Base-by-base conservation (phyloP, 768 basidiomycete species). In the Trametes elegans region DNA sequence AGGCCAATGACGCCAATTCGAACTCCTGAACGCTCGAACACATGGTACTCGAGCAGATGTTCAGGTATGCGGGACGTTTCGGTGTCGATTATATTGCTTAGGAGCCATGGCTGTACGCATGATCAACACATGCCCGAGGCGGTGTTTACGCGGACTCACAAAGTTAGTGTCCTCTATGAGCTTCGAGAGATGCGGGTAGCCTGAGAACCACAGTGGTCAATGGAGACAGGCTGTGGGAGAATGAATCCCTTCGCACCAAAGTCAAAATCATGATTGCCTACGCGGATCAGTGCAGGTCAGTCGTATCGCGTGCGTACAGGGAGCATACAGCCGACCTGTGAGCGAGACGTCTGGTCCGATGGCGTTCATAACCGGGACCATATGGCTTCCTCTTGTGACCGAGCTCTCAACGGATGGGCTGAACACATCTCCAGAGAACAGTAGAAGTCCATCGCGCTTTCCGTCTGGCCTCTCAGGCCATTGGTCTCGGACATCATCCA, bases 211-310 rank as follows among this genome's bases (percentile, higher is more conserved):
- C 29, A 11, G 52, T n/a, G 41, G 50, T 16, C 46, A 24, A 48
- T 23, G 45, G 34, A 19, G 4, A 3, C 2, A 14, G 31, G 1
- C 28, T 32, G 19, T 5, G 29, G 11, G 18, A 19, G 18, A 14
- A 19, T 8, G 4, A 39, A 18, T 8, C 10, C 18, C 34, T 23
- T 29, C 72, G 43, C 53, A 87, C 88, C 89, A 61, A 89, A 91
- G 70, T 95, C 93, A 69, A 94, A 94, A 62, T 95, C 93, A 60
- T 97, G 93, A 66, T 97, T 95, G 5, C 93, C 90, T 91, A 56
- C 13, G 31, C 1, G 35, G 10, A 49, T 31, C 31, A 23, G 41
- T n/a, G 14, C 18, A 49, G 24, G 18, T 40, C 49, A 46, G 34
- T 27, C 51, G 35, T 29, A 11, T 18, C 14, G 31, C 36, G n/a